Conservation (phyloP, 1,284 basidiomycete genomes). For the Phellinidium pouzarii region DNA sequence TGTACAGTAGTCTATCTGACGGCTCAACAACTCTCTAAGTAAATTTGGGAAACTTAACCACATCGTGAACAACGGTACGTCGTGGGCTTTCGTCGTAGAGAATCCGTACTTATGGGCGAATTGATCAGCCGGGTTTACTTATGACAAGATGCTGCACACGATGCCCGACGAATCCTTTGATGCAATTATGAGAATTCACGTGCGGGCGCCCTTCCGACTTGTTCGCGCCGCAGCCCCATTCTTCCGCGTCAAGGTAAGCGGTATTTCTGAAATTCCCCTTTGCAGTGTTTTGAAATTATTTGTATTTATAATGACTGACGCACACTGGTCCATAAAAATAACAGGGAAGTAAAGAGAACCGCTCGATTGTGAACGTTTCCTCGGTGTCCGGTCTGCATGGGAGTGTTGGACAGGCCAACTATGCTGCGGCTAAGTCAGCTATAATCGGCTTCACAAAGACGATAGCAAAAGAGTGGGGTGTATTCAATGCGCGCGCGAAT, state of each 20-base stretch:
- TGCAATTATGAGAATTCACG: slow-evolving; percentile 66
- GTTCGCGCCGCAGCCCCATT: slow-evolving; percentile 80
- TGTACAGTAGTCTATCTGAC: slow-evolving; percentile 4
- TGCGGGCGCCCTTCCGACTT: slow-evolving; percentile 79
- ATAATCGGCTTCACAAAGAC: slow-evolving; percentile 79
- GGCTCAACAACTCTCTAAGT: slow-evolving; percentile 30
- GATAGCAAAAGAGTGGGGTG: slow-evolving; percentile 83
- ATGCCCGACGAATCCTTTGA: slow-evolving; percentile 80
- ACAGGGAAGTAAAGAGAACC: slow-evolving; percentile 46
- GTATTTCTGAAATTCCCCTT: not conserved
- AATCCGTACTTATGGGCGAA: slow-evolving; percentile 3
- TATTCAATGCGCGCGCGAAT: slow-evolving; percentile 76
- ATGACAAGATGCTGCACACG: slow-evolving; percentile 84
- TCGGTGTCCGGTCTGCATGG: slow-evolving; percentile 75
- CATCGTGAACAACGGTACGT: slow-evolving; percentile 76
- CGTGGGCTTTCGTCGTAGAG: slow-evolving; percentile 20
- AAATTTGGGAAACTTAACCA: slow-evolving; percentile 80
- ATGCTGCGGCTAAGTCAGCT: slow-evolving; percentile 72
- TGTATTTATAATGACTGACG: no score
- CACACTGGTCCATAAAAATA: not conserved
- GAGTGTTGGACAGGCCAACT: slow-evolving; percentile 82
- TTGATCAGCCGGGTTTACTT: slow-evolving; percentile 71
- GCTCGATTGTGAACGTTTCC: slow-evolving; percentile 73
- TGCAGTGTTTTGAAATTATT: no score
- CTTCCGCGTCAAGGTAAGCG: slow-evolving; percentile 70